phyloP scores from a whole-genome alignment of 306 rosid genomes.

The Cucurbita moschata region DNA sequence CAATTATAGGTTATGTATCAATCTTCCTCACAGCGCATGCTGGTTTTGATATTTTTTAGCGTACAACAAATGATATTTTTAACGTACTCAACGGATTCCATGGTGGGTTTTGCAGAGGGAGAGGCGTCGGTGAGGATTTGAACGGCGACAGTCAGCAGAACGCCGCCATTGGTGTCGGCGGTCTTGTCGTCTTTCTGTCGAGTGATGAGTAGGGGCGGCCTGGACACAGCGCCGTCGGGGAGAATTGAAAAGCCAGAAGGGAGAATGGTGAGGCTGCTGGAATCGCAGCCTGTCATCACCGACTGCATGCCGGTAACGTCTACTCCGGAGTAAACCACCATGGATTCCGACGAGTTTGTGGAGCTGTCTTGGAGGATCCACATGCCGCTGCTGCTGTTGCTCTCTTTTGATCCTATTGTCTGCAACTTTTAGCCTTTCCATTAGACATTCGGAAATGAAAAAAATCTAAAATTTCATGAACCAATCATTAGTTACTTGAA shows the following conservation, averaged over 20 bases:
- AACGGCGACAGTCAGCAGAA: slow-evolving; percentile 67
- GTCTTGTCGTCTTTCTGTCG: slow-evolving; percentile 47
- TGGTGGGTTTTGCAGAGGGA: slow-evolving; percentile 65
- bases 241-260: slow-evolving; percentile 88
- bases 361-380: slow-evolving; percentile 90
- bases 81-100: slow-evolving; percentile 77
- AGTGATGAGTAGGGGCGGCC: slow-evolving; percentile 73
- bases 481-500: slow-evolving; percentile 33
- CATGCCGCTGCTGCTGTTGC: slow-evolving; percentile 27
- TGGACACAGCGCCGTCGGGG: slow-evolving; percentile 67
- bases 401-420: slow-evolving; percentile 64
- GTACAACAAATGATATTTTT: slow-evolving; percentile 68
- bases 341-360: slow-evolving; percentile 71
- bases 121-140: slow-evolving; percentile 68
- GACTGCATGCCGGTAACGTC: slow-evolving; percentile 71
- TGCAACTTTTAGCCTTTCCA: background rate
- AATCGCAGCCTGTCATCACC: slow-evolving; percentile 81
- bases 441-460: no score
- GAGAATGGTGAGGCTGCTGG: slow-evolving; percentile 71
- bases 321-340: slow-evolving; percentile 77
- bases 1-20: slow-evolving; percentile 19
- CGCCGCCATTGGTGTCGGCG: slow-evolving; percentile 52
- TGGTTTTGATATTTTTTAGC: slow-evolving; percentile 59
- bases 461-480: no score
- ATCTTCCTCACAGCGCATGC: slow-evolving; percentile 85